phyloP scores from a whole-genome alignment of 2,329 filamentous ascomycete genomes.

The Tolypocladium ovalisporum region DNA sequence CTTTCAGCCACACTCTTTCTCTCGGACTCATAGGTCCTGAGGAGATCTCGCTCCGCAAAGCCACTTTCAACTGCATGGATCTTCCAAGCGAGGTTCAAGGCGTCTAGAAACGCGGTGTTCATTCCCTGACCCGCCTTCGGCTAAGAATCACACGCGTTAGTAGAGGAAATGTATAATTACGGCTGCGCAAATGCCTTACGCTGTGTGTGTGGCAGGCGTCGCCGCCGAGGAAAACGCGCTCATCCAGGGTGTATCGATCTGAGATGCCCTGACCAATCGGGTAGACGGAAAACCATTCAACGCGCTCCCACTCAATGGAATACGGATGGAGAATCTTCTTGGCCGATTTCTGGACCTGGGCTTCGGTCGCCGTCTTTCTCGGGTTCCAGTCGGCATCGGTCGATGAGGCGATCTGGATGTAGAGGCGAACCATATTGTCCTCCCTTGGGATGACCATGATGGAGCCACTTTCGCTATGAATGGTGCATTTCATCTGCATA shows the following conservation, averaged over 20 bases:
- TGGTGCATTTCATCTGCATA: slow-evolving; percentile 58
- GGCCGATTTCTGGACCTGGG: slow-evolving; percentile 53
- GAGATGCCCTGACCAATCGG: slow-evolving; percentile 66
- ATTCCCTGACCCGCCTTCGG: slow-evolving; percentile 72
- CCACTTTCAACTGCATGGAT: slow-evolving; percentile 82
- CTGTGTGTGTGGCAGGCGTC: slow-evolving; percentile 75
- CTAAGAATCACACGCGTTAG: slow-evolving; percentile 30
- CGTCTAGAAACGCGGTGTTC: slow-evolving; percentile 72
- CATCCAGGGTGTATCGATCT: slow-evolving; percentile 54
- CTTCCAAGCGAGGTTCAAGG: slow-evolving; percentile 91
- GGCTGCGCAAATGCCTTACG: slow-evolving; percentile 26
- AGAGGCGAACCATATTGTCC: slow-evolving; percentile 55
- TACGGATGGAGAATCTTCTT: slow-evolving; percentile 58
- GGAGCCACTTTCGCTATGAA: slow-evolving; percentile 63
- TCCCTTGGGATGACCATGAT: slow-evolving; percentile 74
- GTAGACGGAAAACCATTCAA: slow-evolving; percentile 69
- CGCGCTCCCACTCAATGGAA: slow-evolving; percentile 52
- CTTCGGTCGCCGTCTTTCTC: slow-evolving; percentile 49
- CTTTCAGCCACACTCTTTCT: slow-evolving; percentile 76
- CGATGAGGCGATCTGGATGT: slow-evolving; percentile 56
- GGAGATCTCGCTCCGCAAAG: slow-evolving; percentile 62
- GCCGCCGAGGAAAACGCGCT: slow-evolving; percentile 63
- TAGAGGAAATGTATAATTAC: neutral
- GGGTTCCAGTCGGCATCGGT: slow-evolving; percentile 51
- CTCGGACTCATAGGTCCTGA: slow-evolving; percentile 80